Conservation (phyloP, 2,329 filamentous ascomycete genomes). For the Xylariales sp. region DNA sequence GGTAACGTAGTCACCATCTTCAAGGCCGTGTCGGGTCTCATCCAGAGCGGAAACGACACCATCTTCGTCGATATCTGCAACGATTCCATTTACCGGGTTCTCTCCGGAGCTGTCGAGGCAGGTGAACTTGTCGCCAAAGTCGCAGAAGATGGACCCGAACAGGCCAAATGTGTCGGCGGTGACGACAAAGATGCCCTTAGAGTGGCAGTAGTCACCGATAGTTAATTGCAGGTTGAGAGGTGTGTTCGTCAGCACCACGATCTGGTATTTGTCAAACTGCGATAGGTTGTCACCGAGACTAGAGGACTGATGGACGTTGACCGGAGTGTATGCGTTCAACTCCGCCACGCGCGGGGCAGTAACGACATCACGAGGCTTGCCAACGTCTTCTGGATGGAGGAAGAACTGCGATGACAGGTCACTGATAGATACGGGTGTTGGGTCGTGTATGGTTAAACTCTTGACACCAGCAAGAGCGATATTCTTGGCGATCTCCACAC, state of each 20-base stretch:
- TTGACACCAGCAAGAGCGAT: conserved; percentile 97
- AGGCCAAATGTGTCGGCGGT: conserved; percentile 87
- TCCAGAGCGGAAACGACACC: conserved; percentile 90
- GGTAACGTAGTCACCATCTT: conserved; percentile 94
- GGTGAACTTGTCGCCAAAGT: conserved; percentile 93
- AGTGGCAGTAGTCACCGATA: conserved; percentile 90
- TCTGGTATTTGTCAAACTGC: conserved; percentile 86
- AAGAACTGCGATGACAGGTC: conserved; percentile 98
- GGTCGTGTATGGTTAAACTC: conserved; percentile 90
- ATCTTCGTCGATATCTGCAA: conserved; percentile 84
- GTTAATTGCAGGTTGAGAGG: conserved; percentile 74
- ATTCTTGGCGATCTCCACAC: conserved; percentile 98
- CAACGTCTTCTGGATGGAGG: conserved; percentile 80
- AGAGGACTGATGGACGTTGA: conserved; percentile 65
- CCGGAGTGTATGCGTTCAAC: conserved; percentile 93
- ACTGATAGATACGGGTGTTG: conserved; percentile 73
- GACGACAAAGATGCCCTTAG: conserved; percentile 87
- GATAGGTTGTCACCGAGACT: conserved; percentile 70
- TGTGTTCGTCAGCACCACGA: conserved; percentile 84
- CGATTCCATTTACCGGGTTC: conserved; percentile 79
- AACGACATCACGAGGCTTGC: conserved; percentile 82
- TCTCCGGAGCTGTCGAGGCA: conserved; percentile 89
- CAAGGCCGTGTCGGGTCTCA: conserved; percentile 89
- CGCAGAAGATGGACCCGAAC: conserved; percentile 94
- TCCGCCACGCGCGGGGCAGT: conserved; percentile 89